A percentile compares a stretch with the other conserved stretches of the same genome.
These are phyloP conservation scores for Massariosphaeria phaeospora DNA, from an alignment of 495 filamentous ascomycete genomes.

Conservation along the genomic window DNA sequence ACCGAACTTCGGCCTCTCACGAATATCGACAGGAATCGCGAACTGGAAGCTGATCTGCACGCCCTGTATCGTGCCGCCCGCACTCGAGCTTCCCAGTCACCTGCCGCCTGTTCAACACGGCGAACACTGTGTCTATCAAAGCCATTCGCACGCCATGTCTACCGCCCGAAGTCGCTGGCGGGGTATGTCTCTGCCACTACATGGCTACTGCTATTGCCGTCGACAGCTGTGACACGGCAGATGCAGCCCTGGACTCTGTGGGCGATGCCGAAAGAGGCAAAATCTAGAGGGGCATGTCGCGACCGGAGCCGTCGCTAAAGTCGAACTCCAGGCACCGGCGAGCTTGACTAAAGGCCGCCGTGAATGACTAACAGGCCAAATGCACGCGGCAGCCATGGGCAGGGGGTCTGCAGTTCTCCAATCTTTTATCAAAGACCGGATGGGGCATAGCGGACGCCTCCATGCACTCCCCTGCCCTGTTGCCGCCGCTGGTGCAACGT, in stretches of 20 bases:
- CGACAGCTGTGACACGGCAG: background rate
- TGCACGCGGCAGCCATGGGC: background rate
- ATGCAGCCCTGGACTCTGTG: background rate
- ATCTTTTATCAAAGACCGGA: constrained; percentile 24
- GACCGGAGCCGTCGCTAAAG: background rate
- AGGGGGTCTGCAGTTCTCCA: background rate
- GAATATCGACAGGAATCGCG: background rate
- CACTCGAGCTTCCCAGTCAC: background rate
- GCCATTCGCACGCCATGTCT: no score
- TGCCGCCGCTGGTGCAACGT: constrained; percentile 23
- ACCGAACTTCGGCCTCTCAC: constrained; percentile 1
- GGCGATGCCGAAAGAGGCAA: background rate
- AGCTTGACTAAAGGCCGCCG: constrained; percentile 7
- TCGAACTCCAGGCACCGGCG: background rate
- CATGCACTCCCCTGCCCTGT: constrained; percentile 20
- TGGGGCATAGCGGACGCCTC: constrained; percentile 15
- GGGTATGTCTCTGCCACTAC: background rate
- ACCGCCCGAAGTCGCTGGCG: background rate
- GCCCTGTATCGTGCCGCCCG: background rate
- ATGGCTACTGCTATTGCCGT: background rate
- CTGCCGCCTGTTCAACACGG: background rate
- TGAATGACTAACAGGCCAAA: constrained; percentile 17
- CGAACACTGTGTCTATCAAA: no score
- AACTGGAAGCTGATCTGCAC: background rate
- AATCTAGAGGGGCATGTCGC: background rate